Base-by-base conservation (phyloP, 2,329 filamentous ascomycete genomes). In the Aureobasidium uvarum region DNA sequence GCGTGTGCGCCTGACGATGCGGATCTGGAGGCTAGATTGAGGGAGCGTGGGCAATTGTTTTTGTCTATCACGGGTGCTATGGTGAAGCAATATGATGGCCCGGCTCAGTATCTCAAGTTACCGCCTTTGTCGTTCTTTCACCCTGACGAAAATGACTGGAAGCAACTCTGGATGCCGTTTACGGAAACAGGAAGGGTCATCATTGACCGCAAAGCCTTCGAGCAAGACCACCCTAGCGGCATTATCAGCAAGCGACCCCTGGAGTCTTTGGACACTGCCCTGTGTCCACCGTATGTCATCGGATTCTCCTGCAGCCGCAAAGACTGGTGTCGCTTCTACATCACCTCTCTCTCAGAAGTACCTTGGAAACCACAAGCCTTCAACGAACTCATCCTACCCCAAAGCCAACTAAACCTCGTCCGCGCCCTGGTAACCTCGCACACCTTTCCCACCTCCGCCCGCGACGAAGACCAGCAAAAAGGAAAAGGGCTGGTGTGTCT, bases 401-500 rank as follows among this genome's bases (percentile, higher is more conserved):
- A n/a, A 3, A 45, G 39, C 13, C 54, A 58, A 33, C 18, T 58
- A 1, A 43, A 33, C 20, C 39, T 58, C 23, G 25, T 58, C 16
- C 25, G 54, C 18, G 54, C 54, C 2, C 54, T 58, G 2, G 39
- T 58, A 0, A 43, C 54, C 8, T 58, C 54, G 0, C 54, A 58
- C 39, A 45, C 39, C 23, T 58, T 58, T 8, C 54, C 54, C 23
- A 33, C 23, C 16, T 10, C n/a, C n/a, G 54, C 54, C 16, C 39
- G 54, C 23, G 54, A 58, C 54, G 54, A 58, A 58, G 54, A 45
- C 18, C 54, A 58, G 23, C 54, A 58, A 16, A 78, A 78, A 64
- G 76, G 77, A n/a, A 77, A 77, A 55, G 77, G 77, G 0, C 66
- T 77, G 0, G 67, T 75, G 7, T 70, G 78, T 8, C 71, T 79